Percentiles rank a stretch among this genome's conserved stretches.
These are phyloP conservation scores for Clitoria ternatea DNA, from an alignment of 306 rosid species.

Conservation along the genomic window DNA sequence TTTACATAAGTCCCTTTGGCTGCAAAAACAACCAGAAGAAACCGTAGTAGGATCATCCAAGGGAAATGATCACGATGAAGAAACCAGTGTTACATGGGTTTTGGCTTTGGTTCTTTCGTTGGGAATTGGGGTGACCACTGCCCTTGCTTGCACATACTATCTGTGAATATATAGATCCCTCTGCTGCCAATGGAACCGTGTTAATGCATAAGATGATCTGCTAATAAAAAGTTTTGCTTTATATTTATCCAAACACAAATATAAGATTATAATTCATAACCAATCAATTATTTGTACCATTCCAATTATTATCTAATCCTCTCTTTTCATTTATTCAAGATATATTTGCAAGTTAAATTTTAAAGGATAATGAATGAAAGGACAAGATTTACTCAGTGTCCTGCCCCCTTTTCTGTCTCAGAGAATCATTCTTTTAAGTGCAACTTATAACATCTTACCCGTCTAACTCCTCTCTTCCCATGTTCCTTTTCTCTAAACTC, in stretches of 20 bases:
- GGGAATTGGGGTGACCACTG: constrained; percentile 67
- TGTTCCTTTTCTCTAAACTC: too few relatives aligned
- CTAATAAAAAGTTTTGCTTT: constrained; percentile 1
- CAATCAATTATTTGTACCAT: not conserved
- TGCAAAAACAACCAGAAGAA: not conserved
- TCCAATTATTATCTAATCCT: not conserved
- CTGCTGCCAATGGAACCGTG: not conserved
- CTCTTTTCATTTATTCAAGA: not conserved
- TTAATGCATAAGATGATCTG: not conserved
- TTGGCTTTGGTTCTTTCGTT: constrained; percentile 59
- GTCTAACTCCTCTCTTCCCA: too few relatives aligned
- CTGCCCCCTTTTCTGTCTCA: too few relatives aligned
- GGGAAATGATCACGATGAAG: constrained; percentile 21
- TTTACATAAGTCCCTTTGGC: constrained; percentile 35
- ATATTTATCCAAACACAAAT: not conserved
- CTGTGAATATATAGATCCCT: not conserved
- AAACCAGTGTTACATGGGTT: constrained; percentile 43
- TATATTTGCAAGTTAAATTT: too few relatives aligned
- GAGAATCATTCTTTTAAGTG: too few relatives aligned
- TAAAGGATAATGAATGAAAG: too few relatives aligned
- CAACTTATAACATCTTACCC: too few relatives aligned
- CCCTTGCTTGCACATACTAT: constrained; percentile 44
- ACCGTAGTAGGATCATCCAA: not conserved
- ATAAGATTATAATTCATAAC: not conserved
- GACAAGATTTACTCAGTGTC: too few relatives aligned